These are phyloP conservation scores for Smithsoniella earleae DNA, from an alignment of 163 green algal species.

Conservation along the genomic window DNA sequence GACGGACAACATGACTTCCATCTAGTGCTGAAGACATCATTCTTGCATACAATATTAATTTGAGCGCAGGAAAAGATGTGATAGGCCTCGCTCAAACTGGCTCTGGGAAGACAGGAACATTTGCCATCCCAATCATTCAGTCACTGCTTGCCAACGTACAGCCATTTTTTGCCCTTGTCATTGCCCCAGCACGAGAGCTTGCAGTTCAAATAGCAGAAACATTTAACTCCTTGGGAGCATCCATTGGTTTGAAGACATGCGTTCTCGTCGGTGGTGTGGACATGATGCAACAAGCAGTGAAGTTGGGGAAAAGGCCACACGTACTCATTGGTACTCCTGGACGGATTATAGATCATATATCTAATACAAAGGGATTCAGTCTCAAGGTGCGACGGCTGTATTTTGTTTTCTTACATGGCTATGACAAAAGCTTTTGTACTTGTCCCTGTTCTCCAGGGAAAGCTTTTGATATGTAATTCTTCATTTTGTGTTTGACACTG, in stretches of 20 bases:
- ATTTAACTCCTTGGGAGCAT: conserved; percentile 83
- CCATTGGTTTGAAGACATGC: conserved; percentile 75
- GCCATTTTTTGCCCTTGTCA: conserved; percentile 79
- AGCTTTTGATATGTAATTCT: conserved; percentile 54
- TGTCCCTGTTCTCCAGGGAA: no score
- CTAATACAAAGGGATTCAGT: conserved; percentile 81
- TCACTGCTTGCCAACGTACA: conserved; percentile 83
- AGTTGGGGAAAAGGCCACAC: conserved; percentile 82
- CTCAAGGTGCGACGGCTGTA: conserved; percentile 17
- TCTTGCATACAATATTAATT: neutral
- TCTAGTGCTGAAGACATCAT: neutral
- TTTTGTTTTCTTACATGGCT: neutral
- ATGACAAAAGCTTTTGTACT: no score
- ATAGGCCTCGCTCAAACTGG: conserved; percentile 97
- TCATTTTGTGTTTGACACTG: conserved; percentile 37
- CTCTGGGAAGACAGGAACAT: conserved; percentile 94
- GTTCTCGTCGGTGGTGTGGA: conserved; percentile 94
- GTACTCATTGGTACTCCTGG: conserved; percentile 93
- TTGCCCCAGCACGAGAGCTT: conserved; percentile 91
- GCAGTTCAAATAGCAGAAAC: conserved; percentile 97
- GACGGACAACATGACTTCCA: neutral
- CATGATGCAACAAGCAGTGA: conserved; percentile 93
- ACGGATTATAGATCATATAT: conserved; percentile 92
- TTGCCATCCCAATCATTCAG: conserved; percentile 91
- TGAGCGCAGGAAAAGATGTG: conserved; percentile 75